These are phyloP conservation scores for Dactylellina leptospora DNA, from an alignment of 2,329 filamentous ascomycete genomes.

Conservation along the genomic window DNA sequence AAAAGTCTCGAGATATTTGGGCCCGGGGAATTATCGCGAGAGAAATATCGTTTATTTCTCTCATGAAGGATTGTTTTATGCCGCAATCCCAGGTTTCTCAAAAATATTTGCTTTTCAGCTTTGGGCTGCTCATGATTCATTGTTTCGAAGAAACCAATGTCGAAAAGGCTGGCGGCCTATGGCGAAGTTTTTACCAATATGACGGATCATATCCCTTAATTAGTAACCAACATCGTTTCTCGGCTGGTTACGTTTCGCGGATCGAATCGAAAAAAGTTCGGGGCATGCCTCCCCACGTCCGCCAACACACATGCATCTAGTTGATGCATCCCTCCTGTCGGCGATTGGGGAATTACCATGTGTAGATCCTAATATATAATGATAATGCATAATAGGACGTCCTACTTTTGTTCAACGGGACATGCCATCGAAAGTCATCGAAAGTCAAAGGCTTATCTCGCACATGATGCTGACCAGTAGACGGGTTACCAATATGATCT, in stretches of 20 bases:
- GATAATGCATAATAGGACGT: conserved; percentile 37
- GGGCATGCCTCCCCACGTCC: conserved; percentile 41
- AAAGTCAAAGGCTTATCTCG: conserved; percentile 30
- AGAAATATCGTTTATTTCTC: conserved; percentile 21
- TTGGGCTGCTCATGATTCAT: conserved; percentile 29
- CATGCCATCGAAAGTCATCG: conserved; percentile 26
- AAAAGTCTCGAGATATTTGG: conserved; percentile 19
- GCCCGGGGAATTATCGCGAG: conserved; percentile 51
- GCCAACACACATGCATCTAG: conserved; percentile 47
- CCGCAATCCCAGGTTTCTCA: conserved; percentile 6
- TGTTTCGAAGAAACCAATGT: conserved; percentile 2
- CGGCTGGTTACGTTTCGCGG: conserved; percentile 1
- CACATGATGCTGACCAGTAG: conserved; percentile 21
- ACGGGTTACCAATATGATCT: conserved; percentile 26
- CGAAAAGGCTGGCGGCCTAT: conserved; percentile 19
- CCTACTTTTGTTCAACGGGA: conserved; percentile 18
- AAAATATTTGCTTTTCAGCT: conserved; percentile 6
- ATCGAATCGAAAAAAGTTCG: conserved; percentile 3
- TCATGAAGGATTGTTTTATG: conserved; percentile 18
- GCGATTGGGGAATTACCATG: conserved; percentile 51
- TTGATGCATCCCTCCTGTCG: conserved; percentile 40
- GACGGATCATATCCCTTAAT: conserved; percentile 35
- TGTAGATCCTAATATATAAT: conserved; percentile 52
- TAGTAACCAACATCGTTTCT: conserved; percentile 2
- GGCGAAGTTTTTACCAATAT: conserved; percentile 27